Base-by-base conservation (phyloP, 768 basidiomycete species). In the Solioccasus polychromus region DNA sequence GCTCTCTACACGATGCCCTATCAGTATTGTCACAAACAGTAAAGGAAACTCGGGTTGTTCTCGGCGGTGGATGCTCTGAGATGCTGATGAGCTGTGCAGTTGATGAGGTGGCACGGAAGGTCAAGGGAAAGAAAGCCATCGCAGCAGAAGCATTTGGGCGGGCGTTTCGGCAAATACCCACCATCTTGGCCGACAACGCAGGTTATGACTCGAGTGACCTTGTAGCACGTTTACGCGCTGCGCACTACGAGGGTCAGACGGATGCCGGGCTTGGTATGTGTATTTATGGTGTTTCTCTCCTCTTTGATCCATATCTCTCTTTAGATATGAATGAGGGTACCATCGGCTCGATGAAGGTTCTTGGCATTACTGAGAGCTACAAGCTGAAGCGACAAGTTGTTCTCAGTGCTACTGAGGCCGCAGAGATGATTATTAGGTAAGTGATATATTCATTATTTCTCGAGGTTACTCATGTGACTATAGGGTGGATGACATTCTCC, bases 171-270 rank as follows among this genome's bases (percentile, higher is more conserved):
- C 91, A 92, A 75, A 96, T 99, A 58, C 96, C 96, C 2, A 96
- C 85, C 0, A 96, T 97, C 58, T 76, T 99, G 23, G 92, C 95
- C 9, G 96, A 98, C 63, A 99, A 99, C 59, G 96, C 94, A 7
- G 96, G 96, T 0, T 94, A 88, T 66, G 96, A 99, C 64, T 95
- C 92, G n/a, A 87, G 88, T 10, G 96, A 99, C 59, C 77, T 99
- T 18, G 95, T 98, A 12, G 74, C 92, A 25, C 82, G 78, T 58
- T 74, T 99, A 28, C 74, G 96, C 44, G 94, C 94, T 1, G 92
- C 93, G 9, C 96, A 99, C 67, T 95, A 88, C 64, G 92, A 92
- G 54, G 93, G 94, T 3, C 76, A 83, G 52, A 52, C 69, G 4
- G 92, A 97, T 58, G 83, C 92, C 36, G 96, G 96, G 12, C 76